These are phyloP conservation scores for Stagonosporopsis chrysanthemi DNA, from an alignment of 2,329 filamentous ascomycete genomes.

Conservation along the genomic window DNA sequence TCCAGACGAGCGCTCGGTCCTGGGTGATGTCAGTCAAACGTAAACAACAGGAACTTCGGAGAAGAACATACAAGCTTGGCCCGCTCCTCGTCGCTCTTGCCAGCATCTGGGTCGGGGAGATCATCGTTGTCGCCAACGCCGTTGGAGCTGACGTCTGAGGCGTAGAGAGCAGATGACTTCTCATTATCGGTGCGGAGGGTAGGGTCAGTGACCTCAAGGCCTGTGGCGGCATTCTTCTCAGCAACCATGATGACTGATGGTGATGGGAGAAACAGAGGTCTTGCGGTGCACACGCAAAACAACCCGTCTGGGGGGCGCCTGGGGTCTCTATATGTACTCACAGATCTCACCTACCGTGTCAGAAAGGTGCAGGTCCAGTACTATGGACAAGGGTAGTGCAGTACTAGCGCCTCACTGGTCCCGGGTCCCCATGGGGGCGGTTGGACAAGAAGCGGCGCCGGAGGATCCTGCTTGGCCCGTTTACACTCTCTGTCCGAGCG, in stretches of 20 bases:
- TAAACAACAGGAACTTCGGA: neutral
- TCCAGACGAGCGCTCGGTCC: slow-evolving; percentile 51
- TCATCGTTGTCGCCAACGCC: slow-evolving; percentile 40
- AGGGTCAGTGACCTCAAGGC: slow-evolving; percentile 23
- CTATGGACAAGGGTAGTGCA: slow-evolving; percentile 15
- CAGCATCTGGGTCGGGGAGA: slow-evolving; percentile 45
- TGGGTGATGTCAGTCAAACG: slow-evolving; percentile 28
- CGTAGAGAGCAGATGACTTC: slow-evolving; percentile 32
- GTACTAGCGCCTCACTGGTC: slow-evolving; percentile 25
- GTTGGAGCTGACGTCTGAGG: slow-evolving; percentile 34
- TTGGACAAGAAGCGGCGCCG: slow-evolving; percentile 36
- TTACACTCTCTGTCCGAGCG: slow-evolving; percentile 32
- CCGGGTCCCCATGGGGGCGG: slow-evolving; percentile 47
- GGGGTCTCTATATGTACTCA: slow-evolving; percentile 44
- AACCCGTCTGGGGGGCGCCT: slow-evolving; percentile 20
- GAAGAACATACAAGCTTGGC: slow-evolving; percentile 39
- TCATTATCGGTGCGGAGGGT: slow-evolving; percentile 25
- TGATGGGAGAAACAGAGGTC: slow-evolving; percentile 22
- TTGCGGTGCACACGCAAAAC: slow-evolving; percentile 24
- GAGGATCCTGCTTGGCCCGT: slow-evolving; percentile 40
- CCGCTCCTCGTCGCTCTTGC: slow-evolving; percentile 46
- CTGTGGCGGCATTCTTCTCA: slow-evolving; percentile 31
- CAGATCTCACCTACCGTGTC: slow-evolving; percentile 19
- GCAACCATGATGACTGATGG: slow-evolving; percentile 40
- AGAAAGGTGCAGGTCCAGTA: slow-evolving; percentile 8